These are phyloP conservation scores for Neurospora terricola DNA, from an alignment of 495 filamentous ascomycete genomes.

Conservation along the genomic window DNA sequence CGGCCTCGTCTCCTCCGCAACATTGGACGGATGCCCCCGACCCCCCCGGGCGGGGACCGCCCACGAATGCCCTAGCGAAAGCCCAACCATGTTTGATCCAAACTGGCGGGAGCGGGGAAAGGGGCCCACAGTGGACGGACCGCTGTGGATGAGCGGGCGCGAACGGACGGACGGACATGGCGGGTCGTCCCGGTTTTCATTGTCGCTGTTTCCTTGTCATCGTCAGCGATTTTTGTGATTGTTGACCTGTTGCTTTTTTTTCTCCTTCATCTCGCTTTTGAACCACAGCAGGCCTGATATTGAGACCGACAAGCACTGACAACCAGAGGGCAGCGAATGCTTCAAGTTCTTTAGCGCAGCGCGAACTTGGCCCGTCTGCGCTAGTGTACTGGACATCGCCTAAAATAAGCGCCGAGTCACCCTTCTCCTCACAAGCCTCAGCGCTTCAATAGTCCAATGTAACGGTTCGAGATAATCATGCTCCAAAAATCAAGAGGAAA, in stretches of 20 bases:
- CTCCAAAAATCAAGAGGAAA: neutral
- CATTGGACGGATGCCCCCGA: too few species aligned
- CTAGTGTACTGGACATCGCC: neutral
- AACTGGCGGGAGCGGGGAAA: neutral
- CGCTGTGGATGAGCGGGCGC: neutral
- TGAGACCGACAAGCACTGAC: too few species aligned
- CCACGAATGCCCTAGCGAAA: neutral
- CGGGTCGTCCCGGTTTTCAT: neutral
- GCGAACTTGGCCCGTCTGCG: neutral
- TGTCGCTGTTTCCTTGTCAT: neutral
- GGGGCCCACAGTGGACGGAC: neutral
- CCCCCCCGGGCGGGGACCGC: neutral
- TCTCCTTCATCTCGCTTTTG: too few species aligned
- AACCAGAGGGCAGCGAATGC: neutral
- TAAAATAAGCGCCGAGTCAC: neutral
- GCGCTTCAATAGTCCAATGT: neutral
- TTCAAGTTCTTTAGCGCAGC: neutral
- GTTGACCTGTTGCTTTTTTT: too few species aligned
- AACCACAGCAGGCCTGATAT: neutral
- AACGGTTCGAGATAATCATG: neutral
- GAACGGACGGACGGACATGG: neutral
- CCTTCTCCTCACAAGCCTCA: neutral
- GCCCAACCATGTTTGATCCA: neutral
- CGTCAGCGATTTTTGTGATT: too few species aligned
- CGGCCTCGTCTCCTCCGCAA: too few species aligned